Conservation (phyloP, 148 eudicot genomes). For the Fagopyrum homotropicum region DNA sequence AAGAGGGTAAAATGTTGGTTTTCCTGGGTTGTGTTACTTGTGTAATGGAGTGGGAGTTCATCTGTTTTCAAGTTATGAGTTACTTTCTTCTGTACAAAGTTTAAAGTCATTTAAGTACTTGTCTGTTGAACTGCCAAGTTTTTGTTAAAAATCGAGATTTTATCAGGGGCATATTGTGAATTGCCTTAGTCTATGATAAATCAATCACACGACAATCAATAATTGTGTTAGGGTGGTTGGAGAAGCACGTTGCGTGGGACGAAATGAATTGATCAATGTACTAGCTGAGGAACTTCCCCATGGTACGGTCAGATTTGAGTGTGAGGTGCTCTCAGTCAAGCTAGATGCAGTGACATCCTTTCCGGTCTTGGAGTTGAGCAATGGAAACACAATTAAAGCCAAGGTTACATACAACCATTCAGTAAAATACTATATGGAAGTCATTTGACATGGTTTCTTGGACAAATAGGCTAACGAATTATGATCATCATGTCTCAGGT, state of each 20-base stretch:
- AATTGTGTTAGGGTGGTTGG: neutral
- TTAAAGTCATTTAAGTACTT: too few species aligned
- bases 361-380: slow-evolving; percentile 28
- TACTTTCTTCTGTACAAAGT: too few species aligned
- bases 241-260: slow-evolving; percentile 41
- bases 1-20: too few species aligned
- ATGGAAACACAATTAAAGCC: slow-evolving; percentile 30
- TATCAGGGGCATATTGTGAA: too few species aligned
- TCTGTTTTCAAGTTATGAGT: too few species aligned
- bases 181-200: neutral
- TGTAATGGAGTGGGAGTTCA: too few species aligned
- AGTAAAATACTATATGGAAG: neutral
- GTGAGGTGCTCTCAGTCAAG: slow-evolving; percentile 33
- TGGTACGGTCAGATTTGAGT: slow-evolving; percentile 34
- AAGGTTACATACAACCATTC: slow-evolving; percentile 27
- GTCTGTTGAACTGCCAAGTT: too few species aligned
- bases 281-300: slow-evolving; percentile 42
- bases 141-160: too few species aligned
- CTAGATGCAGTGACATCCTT: slow-evolving; percentile 20
- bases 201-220: neutral
- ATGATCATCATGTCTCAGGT: slow-evolving; percentile 21
- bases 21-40: too few species aligned
- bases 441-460: neutral
- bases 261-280: slow-evolving; percentile 37
- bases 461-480: neutral